These are phyloP conservation scores for Plasmodium gaboni DNA, from an alignment of 169 alveolate species.

Conservation along the genomic window DNA sequence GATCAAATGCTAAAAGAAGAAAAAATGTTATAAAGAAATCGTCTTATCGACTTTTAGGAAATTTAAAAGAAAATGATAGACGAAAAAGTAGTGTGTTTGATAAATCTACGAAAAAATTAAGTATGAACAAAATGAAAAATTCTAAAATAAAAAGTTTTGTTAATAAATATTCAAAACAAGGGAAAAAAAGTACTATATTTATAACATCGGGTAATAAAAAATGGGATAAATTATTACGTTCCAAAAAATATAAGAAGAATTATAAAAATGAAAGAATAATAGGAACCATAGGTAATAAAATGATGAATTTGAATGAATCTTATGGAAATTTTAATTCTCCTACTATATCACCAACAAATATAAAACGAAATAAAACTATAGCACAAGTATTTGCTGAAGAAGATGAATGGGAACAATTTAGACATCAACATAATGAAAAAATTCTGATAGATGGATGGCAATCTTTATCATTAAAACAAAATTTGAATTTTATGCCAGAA, in stretches of 20 bases:
- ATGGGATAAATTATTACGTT: slow-evolving; percentile 51
- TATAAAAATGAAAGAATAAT: slow-evolving; percentile 29
- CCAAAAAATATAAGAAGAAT: slow-evolving; percentile 25
- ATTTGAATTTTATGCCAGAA: slow-evolving; percentile 82
- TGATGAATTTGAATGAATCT: slow-evolving; percentile 38
- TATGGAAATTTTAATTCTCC: slow-evolving; percentile 34
- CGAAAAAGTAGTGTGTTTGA: not conserved
- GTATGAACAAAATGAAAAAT: slow-evolving; percentile 17
- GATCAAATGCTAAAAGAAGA: not conserved
- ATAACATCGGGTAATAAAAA: slow-evolving; percentile 35
- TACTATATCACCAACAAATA: slow-evolving; percentile 25
- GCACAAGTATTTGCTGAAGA: slow-evolving; percentile 85
- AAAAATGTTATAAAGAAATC: slow-evolving; percentile 4
- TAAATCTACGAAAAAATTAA: slow-evolving; percentile 48
- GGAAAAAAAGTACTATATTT: slow-evolving; percentile 20
- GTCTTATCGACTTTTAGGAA: slow-evolving; percentile 6
- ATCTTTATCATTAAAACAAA: slow-evolving; percentile 81
- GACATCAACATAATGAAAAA: slow-evolving; percentile 76
- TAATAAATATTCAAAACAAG: slow-evolving; percentile 30
- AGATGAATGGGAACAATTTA: slow-evolving; percentile 86
- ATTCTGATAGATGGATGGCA: slow-evolving; percentile 84
- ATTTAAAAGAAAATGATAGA: slow-evolving; percentile 24
- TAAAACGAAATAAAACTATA: slow-evolving; percentile 64
- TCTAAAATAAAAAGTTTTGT: slow-evolving; percentile 35
- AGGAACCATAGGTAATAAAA: slow-evolving; percentile 9